These are phyloP conservation scores for Neopestalotiopsis sp. DNA, from an alignment of 2,329 filamentous ascomycete species.

Conservation along the genomic window DNA sequence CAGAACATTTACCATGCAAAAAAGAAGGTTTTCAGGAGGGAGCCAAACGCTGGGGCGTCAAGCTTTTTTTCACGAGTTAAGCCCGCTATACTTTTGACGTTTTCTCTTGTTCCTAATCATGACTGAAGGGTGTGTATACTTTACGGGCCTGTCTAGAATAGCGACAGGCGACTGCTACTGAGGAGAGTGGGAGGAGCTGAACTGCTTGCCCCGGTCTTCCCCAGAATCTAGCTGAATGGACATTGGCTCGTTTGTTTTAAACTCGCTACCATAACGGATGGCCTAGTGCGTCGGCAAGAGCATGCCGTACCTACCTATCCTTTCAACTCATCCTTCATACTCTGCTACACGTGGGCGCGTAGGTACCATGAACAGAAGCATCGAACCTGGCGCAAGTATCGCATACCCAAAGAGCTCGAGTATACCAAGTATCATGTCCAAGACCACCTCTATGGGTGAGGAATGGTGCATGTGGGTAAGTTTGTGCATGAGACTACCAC, in stretches of 20 bases:
- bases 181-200: background rate
- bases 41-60: conserved; percentile 1
- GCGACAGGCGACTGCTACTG: no score
- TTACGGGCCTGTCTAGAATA: background rate
- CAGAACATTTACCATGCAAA: no score
- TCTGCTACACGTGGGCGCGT: no score
- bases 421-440: background rate
- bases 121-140: background rate
- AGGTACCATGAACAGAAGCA: background rate
- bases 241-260: background rate
- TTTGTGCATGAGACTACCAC: background rate
- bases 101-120: background rate
- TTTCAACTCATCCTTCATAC: background rate
- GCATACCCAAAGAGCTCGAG: background rate
- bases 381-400: background rate
- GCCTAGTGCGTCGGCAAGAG: background rate
- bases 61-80: conserved; percentile 4
- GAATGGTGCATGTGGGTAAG: background rate
- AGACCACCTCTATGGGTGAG: background rate
- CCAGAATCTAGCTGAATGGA: conserved; percentile 4
- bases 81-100: conserved; percentile 2
- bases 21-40: no score
- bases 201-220: background rate
- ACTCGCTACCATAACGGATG: background rate
- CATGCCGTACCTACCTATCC: background rate